phyloP scores from a whole-genome alignment of 148 eudicot genomes.

The Linanthus parryae region DNA sequence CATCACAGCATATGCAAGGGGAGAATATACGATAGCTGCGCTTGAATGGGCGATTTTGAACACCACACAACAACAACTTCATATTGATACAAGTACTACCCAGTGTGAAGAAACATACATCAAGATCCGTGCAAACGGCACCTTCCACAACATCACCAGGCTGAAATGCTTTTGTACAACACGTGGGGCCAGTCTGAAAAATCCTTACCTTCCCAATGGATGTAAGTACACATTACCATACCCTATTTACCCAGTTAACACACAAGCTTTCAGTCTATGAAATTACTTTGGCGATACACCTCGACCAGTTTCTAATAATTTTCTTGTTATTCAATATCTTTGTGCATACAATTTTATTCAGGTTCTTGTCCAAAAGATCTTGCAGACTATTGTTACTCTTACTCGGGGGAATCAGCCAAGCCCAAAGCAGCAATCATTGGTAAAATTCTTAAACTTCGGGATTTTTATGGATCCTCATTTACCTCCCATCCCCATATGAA shows the following conservation, averaged over 20 bases:
- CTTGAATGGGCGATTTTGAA: neutral
- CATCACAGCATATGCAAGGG: neutral
- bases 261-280: no score
- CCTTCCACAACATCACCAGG: neutral
- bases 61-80: neutral
- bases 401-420: neutral
- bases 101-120: neutral
- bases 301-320: no score
- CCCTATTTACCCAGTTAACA: no score
- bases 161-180: conserved; percentile 2
- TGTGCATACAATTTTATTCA: no score
- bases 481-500: no score
- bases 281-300: no score
- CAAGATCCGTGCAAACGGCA: neutral
- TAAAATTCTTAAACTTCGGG: neutral
- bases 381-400: no score
- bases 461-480: no score
- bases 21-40: neutral
- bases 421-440: neutral
- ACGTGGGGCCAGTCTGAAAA: neutral
- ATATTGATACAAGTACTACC: neutral
- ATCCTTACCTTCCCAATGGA: conserved; percentile 9
- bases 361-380: no score
- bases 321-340: no score
- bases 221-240: neutral